Evolutionary conservation across 148 eudicot genomes (phyloP), one percentile per base, ranked within the genome.

Genomic region (Chenopodium suecicum): DNA sequence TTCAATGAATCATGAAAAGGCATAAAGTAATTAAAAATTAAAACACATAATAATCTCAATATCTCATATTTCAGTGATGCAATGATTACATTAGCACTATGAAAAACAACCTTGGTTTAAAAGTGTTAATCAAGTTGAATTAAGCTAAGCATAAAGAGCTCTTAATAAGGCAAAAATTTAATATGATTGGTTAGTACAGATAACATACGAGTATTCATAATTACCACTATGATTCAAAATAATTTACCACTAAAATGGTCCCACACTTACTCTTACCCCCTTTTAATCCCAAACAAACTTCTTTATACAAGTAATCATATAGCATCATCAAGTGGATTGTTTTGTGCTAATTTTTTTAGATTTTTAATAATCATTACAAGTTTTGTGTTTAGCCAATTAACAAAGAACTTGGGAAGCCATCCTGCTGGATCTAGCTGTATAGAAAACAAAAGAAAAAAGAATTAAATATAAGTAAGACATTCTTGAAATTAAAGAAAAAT

Each of bases 381-480:
- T 83, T 90, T 94, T 34, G 98, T 94, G 80, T 90, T 94, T 77
- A 94, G 87, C 27, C 98, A 90, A 88, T 94, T 94, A 81, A 94
- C 98, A 80, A 94, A 94, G 92, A 89, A 94, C 86, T 92, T 94
- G 9, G 98, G 98, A 70, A 94, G 83, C 98, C 98, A 94, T 71
- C 98, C 98, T 80, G 97, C 98, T 82, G 97, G 98, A 86, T 94
- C 97, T 89, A 94, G 87, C 98, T 94, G 94, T 74, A 79, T 25
- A 5, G 0, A 41, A 41, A 41, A 41, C 44, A 41, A 41, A 34
- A 34, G 0, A 70, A 70, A 17, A 0, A 12, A 20, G 48, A 56
- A 2, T 7, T 75, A 48, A 25, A 34, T 20, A 25, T 22, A 3
- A 22, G 7, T 73, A 10, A 1, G 32, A 48, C 4, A 23, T 47